phyloP scores from a whole-genome alignment of 2,329 filamentous ascomycete species.

The Penicillium sp. region DNA sequence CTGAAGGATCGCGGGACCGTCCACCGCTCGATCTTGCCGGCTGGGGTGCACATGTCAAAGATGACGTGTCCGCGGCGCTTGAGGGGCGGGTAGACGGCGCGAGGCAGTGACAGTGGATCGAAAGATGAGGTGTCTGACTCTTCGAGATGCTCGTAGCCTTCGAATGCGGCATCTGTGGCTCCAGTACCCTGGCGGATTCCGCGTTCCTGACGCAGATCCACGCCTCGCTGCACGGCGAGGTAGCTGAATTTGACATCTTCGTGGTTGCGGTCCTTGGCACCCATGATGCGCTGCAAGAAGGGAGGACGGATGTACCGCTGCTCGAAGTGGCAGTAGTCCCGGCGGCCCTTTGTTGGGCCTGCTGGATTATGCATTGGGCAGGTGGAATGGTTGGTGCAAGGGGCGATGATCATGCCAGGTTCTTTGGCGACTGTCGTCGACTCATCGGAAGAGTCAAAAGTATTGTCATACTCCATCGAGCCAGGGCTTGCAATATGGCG shows the following conservation, averaged over 20 bases:
- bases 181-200: slow-evolving; percentile 54
- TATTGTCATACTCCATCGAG: slow-evolving; percentile 45
- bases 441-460: slow-evolving; percentile 35
- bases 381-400: slow-evolving; percentile 81
- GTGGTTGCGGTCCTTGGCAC: slow-evolving; percentile 70
- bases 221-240: slow-evolving; percentile 78
- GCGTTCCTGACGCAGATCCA: slow-evolving; percentile 54
- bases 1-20: slow-evolving; percentile 81
- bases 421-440: slow-evolving; percentile 49
- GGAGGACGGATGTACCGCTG: slow-evolving; percentile 84
- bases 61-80: slow-evolving; percentile 88
- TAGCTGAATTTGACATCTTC: slow-evolving; percentile 93
- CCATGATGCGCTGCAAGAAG: slow-evolving; percentile 77
- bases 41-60: slow-evolving; percentile 86
- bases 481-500: slow-evolving; percentile 68
- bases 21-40: slow-evolving; percentile 88
- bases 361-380: slow-evolving; percentile 85
- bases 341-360: slow-evolving; percentile 71
- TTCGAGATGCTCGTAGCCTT: slow-evolving; percentile 64
- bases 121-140: slow-evolving; percentile 22
- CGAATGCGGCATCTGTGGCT: slow-evolving; percentile 68
- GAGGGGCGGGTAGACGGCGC: slow-evolving; percentile 75
- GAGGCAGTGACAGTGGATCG: slow-evolving; percentile 71
- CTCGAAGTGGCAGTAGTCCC: slow-evolving; percentile 87
- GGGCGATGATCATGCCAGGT: slow-evolving; percentile 62